Evolutionary conservation across 768 basidiomycete genomes (phyloP).

Genomic region (Lactifluus pinguis): DNA sequence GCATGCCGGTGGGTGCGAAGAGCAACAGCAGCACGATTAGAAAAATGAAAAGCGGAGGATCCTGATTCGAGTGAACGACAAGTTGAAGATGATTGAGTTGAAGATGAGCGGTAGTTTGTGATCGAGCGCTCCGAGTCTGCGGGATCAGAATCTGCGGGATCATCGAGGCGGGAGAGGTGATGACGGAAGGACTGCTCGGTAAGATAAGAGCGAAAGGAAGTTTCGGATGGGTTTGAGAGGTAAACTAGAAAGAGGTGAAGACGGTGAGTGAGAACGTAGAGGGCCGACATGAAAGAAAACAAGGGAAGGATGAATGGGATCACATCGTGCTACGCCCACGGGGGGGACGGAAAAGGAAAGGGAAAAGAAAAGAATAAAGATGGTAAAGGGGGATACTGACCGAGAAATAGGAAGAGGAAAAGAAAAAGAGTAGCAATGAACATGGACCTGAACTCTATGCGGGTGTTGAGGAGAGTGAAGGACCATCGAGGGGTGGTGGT

Average conservation of each 20-base stretch:
- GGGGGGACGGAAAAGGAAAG: slow-evolving; percentile 7
- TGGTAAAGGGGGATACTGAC: slow-evolving; percentile 34
- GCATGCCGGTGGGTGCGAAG: slow-evolving; percentile 86
- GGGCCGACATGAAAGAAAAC: background rate
- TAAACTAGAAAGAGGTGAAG: slow-evolving; percentile 51
- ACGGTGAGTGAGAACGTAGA: slow-evolving; percentile 18
- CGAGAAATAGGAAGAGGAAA: slow-evolving; percentile 62
- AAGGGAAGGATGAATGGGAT: background rate
- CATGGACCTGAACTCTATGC: slow-evolving; percentile 60
- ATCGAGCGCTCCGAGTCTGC: slow-evolving; percentile 25
- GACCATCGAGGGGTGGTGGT: slow-evolving; percentile 33
- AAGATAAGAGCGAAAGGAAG: slow-evolving; percentile 87
- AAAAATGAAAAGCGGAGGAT: slow-evolving; percentile 67
- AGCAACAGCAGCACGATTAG: slow-evolving; percentile 86
- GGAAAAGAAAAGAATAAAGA: background rate
- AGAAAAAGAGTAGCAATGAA: slow-evolving; percentile 61
- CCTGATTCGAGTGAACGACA: slow-evolving; percentile 21
- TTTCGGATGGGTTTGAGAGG: slow-evolving; percentile 90
- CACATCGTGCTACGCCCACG: background rate
- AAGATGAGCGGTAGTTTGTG: slow-evolving; percentile 17
- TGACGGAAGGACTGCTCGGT: slow-evolving; percentile 97
- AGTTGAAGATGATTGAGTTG: slow-evolving; percentile 15
- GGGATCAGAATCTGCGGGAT: slow-evolving; percentile 47
- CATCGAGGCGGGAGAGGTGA: slow-evolving; percentile 81
- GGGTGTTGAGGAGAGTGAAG: slow-evolving; percentile 38